Conservation (phyloP, 257 asterid species). For the Salvia splendens region DNA sequence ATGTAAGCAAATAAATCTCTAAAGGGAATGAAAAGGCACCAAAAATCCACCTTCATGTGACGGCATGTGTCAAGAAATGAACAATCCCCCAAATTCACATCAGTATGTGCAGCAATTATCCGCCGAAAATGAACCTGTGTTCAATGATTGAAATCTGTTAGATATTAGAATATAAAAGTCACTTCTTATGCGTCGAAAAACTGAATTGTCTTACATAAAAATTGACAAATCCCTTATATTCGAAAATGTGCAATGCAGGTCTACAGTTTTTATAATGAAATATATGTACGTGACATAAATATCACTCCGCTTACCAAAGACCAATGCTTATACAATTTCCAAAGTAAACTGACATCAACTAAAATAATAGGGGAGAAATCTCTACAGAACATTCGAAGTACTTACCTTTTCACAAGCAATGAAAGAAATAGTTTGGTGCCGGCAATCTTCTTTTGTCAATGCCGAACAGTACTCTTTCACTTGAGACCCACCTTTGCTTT, state of each 20-base stretch:
- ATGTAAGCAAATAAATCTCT: background rate
- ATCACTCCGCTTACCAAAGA: background rate
- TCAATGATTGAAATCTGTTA: constrained; percentile 20
- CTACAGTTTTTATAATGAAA: background rate
- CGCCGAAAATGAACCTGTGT: constrained; percentile 94
- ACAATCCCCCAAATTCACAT: constrained; percentile 94
- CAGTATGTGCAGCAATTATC: constrained; percentile 94
- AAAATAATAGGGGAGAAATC: background rate
- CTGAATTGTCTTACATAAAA: constrained; percentile 56
- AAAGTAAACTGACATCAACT: background rate
- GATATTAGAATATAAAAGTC: constrained; percentile 28
- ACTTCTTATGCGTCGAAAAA: constrained; percentile 75
- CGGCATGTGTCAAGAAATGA: constrained; percentile 99
- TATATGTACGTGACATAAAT: background rate
- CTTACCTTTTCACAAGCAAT: constrained; percentile 93
- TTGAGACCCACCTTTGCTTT: constrained; percentile 97
- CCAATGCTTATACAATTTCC: background rate
- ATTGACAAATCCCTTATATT: constrained; percentile 20
- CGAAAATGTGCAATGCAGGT: constrained; percentile 23
- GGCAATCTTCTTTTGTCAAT: constrained; percentile 95
- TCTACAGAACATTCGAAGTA: constrained; percentile 8
- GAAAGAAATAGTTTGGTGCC: constrained; percentile 79
- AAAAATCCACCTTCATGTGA: constrained; percentile 85
- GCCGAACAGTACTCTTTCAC: constrained; percentile 92
- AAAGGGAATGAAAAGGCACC: constrained; percentile 23